Evolutionary conservation across 2,329 filamentous ascomycete genomes (phyloP).

Genomic region (Chaetomium sp.): DNA sequence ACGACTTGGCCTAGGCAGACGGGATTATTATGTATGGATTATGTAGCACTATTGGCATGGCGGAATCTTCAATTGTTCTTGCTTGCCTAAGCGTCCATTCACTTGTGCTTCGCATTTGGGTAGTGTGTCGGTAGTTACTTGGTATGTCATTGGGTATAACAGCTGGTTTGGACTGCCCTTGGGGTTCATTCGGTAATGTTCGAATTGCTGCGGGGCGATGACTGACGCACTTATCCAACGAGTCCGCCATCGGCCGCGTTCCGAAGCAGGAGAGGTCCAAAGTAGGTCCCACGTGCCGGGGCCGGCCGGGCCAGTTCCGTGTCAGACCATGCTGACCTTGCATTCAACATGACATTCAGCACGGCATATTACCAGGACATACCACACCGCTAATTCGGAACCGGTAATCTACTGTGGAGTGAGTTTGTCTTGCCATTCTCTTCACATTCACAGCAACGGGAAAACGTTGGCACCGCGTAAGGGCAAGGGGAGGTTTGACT

Average conservation of each 20-base stretch:
- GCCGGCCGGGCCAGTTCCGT: conserved; percentile 3
- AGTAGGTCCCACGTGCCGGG: neutral
- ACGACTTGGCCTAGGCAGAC: neutral
- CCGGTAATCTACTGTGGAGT: no score
- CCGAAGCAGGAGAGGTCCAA: neutral
- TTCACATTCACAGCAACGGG: no score
- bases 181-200: no score
- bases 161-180: no score
- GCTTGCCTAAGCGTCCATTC: neutral
- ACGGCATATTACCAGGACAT: no score
- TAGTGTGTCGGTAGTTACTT: no score
- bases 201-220: neutral
- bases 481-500: no score
- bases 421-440: no score
- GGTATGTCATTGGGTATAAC: no score
- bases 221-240: neutral
- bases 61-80: neutral
- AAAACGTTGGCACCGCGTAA: conserved; percentile 18
- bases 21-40: conserved; percentile 11
- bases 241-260: neutral
- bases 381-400: no score
- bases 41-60: conserved; percentile 12
- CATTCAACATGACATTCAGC: neutral
- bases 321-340: conserved; percentile 1
- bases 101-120: neutral